phyloP scores from a whole-genome alignment of 2,329 filamentous ascomycete species.

The Fusarium hostae region DNA sequence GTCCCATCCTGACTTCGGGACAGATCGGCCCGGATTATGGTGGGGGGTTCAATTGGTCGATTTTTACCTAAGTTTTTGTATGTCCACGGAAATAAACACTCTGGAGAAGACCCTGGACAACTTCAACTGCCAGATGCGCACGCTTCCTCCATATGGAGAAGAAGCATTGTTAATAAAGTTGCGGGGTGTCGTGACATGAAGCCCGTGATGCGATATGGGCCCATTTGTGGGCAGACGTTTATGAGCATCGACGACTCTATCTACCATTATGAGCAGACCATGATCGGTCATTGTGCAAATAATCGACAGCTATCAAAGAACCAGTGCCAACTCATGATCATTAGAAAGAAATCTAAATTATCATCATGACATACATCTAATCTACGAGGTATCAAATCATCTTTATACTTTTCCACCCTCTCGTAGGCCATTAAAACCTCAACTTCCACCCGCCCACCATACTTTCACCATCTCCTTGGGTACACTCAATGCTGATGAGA shows the following conservation, averaged over 20 bases:
- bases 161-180: background rate
- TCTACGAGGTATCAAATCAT: constrained; percentile 12
- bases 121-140: background rate
- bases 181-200: background rate
- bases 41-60: constrained; percentile 16
- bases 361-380: constrained; percentile 25
- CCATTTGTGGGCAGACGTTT: background rate
- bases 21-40: constrained; percentile 24
- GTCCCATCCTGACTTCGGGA: constrained; percentile 25
- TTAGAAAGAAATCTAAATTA: constrained; percentile 12
- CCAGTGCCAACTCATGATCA: background rate
- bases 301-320: background rate
- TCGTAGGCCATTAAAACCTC: background rate
- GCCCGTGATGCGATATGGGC: background rate
- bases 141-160: background rate
- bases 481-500: constrained; percentile 32
- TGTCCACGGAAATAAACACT: constrained; percentile 1
- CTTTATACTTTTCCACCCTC: constrained; percentile 28
- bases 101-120: background rate
- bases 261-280: background rate
- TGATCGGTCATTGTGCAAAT: background rate
- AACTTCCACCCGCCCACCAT: constrained; percentile 39
- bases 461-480: constrained; percentile 43
- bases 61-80: background rate
- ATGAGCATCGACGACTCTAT: background rate